Percentiles rank a stretch among this genome's conserved stretches.
These are phyloP conservation scores for Aureobasidium namibiae DNA, from an alignment of 2,329 filamentous ascomycete species.

Conservation along the genomic window DNA sequence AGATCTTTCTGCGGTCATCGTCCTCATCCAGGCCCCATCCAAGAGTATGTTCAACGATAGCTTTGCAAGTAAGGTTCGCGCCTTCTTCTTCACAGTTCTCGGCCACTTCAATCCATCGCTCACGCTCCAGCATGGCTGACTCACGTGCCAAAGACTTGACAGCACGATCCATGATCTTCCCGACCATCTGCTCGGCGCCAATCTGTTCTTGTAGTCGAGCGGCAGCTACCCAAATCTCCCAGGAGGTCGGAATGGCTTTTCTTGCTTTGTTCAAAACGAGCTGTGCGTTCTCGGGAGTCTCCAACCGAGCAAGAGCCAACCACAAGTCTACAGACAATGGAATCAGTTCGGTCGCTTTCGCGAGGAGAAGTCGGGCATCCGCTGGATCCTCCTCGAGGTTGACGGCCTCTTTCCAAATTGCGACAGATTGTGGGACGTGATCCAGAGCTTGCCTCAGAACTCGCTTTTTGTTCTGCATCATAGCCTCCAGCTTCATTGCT, in stretches of 20 bases:
- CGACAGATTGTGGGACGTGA: conserved; percentile 86
- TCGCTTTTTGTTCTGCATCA: conserved; percentile 78
- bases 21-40: conserved; percentile 92
- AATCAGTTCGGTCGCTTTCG: conserved; percentile 92
- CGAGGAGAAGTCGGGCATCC: conserved; percentile 79
- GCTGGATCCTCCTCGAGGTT: conserved; percentile 87
- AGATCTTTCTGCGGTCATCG: conserved; percentile 90
- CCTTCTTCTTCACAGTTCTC: conserved; percentile 93
- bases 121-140: conserved; percentile 91
- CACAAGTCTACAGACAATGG: conserved; percentile 89
- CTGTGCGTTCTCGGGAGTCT: conserved; percentile 84
- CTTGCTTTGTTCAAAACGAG: conserved; percentile 92
- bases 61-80: conserved; percentile 73
- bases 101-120: conserved; percentile 93
- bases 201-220: conserved; percentile 84
- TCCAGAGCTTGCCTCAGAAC: conserved; percentile 87
- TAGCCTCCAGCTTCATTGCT: conserved; percentile 84
- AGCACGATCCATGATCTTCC: conserved; percentile 88
- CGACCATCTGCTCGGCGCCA: conserved; percentile 65
- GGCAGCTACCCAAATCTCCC: conserved; percentile 95
- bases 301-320: conserved; percentile 84
- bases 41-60: conserved; percentile 86
- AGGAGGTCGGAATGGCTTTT: conserved; percentile 84
- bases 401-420: conserved; percentile 96
- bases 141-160: conserved; percentile 82